phyloP scores from a whole-genome alignment of 768 basidiomycete genomes.

The Multifurca ochricompacta region DNA sequence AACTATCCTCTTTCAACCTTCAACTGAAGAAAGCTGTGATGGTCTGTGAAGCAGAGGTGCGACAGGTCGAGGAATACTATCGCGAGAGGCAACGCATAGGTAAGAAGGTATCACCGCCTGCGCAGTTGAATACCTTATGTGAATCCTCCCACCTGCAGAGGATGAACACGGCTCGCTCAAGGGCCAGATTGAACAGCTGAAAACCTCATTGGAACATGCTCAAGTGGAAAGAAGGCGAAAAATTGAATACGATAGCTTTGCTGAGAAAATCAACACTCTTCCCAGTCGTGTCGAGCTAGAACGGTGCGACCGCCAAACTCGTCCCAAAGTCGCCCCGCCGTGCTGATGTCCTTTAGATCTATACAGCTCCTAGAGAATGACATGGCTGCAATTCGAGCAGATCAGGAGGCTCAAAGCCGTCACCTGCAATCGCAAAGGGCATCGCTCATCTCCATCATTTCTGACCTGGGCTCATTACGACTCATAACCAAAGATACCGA shows the following conservation, averaged over 20 bases:
- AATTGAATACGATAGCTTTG: constrained; percentile 79
- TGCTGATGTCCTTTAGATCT: constrained; percentile 36
- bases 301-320: constrained; percentile 42
- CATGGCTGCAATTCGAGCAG: constrained; percentile 62
- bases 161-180: constrained; percentile 60
- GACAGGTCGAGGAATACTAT: constrained; percentile 82
- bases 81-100: constrained; percentile 65
- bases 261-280: constrained; percentile 74
- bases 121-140: constrained; percentile 8
- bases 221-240: constrained; percentile 68
- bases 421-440: constrained; percentile 60
- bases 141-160: constrained; percentile 34
- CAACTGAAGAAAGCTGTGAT: constrained; percentile 69
- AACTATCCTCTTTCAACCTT: constrained; percentile 69
- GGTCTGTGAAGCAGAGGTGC: constrained; percentile 78
- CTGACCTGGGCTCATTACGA: constrained; percentile 52
- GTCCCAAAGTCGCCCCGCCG: neutral
- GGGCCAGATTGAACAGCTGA: constrained; percentile 71
- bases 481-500: constrained; percentile 57
- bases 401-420: constrained; percentile 67
- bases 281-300: constrained; percentile 72
- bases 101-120: constrained; percentile 28
- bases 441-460: constrained; percentile 57
- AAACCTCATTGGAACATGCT: constrained; percentile 66
- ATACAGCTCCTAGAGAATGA: constrained; percentile 69